phyloP scores from a whole-genome alignment of 192 early-diverging fungal species.

The Backusella australiensis region DNA sequence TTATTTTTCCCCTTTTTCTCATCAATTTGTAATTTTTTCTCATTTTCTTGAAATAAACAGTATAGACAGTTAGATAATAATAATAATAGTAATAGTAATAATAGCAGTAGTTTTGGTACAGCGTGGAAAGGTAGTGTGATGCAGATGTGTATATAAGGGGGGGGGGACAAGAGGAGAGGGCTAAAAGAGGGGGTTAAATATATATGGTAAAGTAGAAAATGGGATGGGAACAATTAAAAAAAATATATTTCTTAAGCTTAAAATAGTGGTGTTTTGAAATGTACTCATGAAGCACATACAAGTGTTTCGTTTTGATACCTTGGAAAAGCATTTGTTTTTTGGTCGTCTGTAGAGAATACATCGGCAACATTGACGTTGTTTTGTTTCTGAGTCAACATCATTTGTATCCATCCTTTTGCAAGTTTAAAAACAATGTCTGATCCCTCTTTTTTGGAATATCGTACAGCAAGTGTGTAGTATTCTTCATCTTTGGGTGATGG shows the following conservation, averaged over 20 bases:
- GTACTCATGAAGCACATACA: neutral
- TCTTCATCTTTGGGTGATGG: neutral
- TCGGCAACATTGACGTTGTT: neutral
- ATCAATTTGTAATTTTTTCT: no score
- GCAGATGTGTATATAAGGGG: neutral
- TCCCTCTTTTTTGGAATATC: slow-evolving; percentile 19
- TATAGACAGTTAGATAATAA: no score
- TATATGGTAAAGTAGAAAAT: neutral
- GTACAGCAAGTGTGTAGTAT: slow-evolving; percentile 1
- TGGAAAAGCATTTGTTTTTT: neutral
- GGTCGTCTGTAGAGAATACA: neutral
- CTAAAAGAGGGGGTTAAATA: neutral
- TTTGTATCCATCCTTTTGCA: slow-evolving; percentile 20
- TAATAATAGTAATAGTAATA: neutral
- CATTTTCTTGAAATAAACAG: no score
- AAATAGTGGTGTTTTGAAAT: neutral
- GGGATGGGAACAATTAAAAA: neutral
- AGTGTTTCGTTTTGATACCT: neutral
- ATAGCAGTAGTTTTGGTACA: neutral
- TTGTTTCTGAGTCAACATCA: neutral
- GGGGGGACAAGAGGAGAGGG: neutral
- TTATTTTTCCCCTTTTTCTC: no score
- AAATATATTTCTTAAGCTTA: neutral
- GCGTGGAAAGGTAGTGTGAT: neutral
- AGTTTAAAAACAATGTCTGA: slow-evolving; percentile 25